A percentile compares a stretch with the other conserved stretches of the same genome.
Evolutionary conservation across 441 rosid genomes (phyloP).

Genomic region (Geranium incanum): DNA sequence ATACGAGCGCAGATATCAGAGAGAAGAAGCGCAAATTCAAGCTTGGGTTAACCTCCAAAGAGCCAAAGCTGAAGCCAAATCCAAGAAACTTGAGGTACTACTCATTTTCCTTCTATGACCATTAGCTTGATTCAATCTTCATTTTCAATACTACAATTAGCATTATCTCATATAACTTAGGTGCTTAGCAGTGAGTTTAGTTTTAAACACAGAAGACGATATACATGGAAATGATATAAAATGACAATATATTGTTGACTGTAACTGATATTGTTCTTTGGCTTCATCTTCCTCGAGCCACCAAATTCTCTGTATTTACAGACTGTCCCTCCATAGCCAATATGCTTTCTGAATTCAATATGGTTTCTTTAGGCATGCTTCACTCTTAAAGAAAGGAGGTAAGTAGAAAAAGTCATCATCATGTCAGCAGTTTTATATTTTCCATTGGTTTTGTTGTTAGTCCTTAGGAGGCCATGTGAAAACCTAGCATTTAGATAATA

Average conservation of each 20-base stretch:
- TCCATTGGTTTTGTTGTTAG: not conserved
- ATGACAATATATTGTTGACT: too few species aligned
- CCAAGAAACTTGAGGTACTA: conserved; percentile 80
- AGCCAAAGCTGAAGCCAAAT: conserved; percentile 94
- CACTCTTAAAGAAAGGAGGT: conserved; percentile 12
- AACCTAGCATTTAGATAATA: too few species aligned
- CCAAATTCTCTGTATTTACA: not conserved
- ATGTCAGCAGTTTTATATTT: conserved; percentile 24
- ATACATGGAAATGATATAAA: too few species aligned
- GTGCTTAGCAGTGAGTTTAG: too few species aligned
- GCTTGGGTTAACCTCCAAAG: conserved; percentile 91
- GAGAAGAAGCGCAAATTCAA: conserved; percentile 87
- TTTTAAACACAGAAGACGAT: not conserved
- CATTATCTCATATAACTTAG: not conserved
- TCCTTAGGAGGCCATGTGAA: conserved; percentile 9
- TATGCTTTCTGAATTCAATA: not conserved
- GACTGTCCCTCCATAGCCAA: not conserved
- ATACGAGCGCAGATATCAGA: conserved; percentile 51
- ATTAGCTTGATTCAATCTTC: too few species aligned
- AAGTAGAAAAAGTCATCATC: conserved; percentile 30
- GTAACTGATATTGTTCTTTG: not conserved
- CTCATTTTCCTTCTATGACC: too few species aligned
- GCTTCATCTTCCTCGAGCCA: conserved; percentile 6
- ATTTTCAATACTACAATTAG: not conserved
- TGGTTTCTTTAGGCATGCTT: conserved; percentile 21